These are phyloP conservation scores for Aquilaria sinensis DNA, from an alignment of 345 rosid genomes.

Conservation along the genomic window DNA sequence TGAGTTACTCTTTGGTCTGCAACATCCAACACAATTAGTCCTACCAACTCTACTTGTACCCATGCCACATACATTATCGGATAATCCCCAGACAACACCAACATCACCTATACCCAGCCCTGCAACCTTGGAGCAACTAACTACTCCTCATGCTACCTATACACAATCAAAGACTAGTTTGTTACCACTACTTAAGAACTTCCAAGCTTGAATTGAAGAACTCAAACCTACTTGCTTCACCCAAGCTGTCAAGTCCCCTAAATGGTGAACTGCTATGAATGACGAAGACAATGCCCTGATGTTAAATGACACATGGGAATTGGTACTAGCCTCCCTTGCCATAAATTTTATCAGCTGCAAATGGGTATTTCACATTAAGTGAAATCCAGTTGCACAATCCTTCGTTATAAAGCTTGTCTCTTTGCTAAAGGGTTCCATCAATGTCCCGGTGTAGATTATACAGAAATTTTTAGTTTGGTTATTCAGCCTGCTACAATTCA, in stretches of 20 bases:
- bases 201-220: neutral
- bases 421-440: constrained; percentile 6
- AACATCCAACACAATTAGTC: too few relatives aligned
- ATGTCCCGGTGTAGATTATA: neutral
- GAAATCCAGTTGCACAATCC: neutral
- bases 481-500: neutral
- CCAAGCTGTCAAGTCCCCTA: neutral
- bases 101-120: too few relatives aligned
- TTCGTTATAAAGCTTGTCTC: neutral
- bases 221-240: neutral
- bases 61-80: too few relatives aligned
- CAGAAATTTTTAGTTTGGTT: neutral
- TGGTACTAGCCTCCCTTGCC: neutral
- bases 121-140: too few relatives aligned
- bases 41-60: too few relatives aligned
- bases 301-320: neutral
- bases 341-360: neutral
- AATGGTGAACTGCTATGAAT: neutral
- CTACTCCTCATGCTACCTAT: neutral
- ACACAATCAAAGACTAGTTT: neutral
- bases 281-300: neutral
- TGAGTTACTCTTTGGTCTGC: too few relatives aligned
- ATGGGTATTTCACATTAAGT: neutral
- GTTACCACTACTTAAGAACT: too few relatives aligned
- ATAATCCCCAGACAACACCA: too few relatives aligned